phyloP scores from a whole-genome alignment of 2,329 filamentous ascomycete genomes.

The Dendrostoma leiphaemia region DNA sequence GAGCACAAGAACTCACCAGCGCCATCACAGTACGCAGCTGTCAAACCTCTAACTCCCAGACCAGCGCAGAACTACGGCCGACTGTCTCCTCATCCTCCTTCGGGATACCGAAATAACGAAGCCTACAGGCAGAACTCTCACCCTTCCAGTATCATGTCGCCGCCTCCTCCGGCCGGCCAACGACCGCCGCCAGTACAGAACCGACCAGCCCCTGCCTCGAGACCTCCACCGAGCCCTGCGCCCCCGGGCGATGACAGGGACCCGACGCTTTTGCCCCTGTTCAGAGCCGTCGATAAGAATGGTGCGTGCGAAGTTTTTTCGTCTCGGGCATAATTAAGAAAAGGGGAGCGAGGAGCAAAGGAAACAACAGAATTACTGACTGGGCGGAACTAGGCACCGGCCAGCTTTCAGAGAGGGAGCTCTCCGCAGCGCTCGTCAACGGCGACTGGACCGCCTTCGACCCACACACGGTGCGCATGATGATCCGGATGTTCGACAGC shows the following conservation, averaged over 20 bases:
- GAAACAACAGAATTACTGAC: not conserved
- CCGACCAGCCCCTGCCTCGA: slow-evolving; percentile 55
- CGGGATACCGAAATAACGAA: slow-evolving; percentile 7
- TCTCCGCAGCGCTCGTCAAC: slow-evolving; percentile 89
- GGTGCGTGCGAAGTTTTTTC: slow-evolving; percentile 48
- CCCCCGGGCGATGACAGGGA: slow-evolving; percentile 53
- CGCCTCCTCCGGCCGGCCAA: slow-evolving; percentile 45
- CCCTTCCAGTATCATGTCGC: slow-evolving; percentile 41
- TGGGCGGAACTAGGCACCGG: slow-evolving; percentile 58
- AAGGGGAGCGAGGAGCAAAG: too few species aligned
- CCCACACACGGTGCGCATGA: slow-evolving; percentile 91
- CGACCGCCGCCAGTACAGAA: slow-evolving; percentile 40
- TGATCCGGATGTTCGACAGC: slow-evolving; percentile 99
- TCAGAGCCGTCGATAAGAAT: slow-evolving; percentile 86
- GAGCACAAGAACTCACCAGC: slow-evolving; percentile 32
- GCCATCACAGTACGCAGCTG: slow-evolving; percentile 42
- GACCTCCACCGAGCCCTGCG: slow-evolving; percentile 65
- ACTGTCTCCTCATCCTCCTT: slow-evolving; percentile 9
- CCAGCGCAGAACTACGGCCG: slow-evolving; percentile 27
- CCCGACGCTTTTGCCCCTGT: slow-evolving; percentile 77
- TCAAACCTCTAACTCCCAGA: slow-evolving; percentile 44
- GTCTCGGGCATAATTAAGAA: too few species aligned
- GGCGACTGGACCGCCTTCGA: slow-evolving; percentile 95
- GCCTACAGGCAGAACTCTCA: slow-evolving; percentile 26
- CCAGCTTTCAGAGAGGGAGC: slow-evolving; percentile 80